Conservation (phyloP, 2,329 filamentous ascomycete species). For the Lachnellula arida region DNA sequence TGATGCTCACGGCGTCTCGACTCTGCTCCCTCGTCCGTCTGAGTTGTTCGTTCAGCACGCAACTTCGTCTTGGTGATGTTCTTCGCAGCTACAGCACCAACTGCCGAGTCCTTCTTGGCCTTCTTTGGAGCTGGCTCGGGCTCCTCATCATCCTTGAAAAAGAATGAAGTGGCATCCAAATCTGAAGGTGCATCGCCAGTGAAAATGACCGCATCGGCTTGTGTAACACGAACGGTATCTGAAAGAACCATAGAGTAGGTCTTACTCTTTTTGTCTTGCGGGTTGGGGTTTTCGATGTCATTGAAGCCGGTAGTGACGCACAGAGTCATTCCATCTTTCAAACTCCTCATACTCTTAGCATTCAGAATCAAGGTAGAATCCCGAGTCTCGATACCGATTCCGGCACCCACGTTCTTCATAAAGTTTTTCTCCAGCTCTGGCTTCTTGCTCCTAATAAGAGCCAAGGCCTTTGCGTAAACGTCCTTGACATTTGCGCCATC, state of each 20-base stretch:
- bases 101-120: conserved; percentile 76
- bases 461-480: conserved; percentile 82
- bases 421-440: conserved; percentile 95
- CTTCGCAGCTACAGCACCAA: conserved; percentile 84
- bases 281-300: conserved; percentile 80
- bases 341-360: conserved; percentile 72
- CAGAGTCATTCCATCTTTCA: conserved; percentile 97
- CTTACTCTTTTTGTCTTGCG: conserved; percentile 86
- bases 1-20: conserved; percentile 85
- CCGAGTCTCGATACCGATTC: conserved; percentile 86
- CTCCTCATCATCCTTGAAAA: conserved; percentile 96
- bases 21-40: conserved; percentile 85
- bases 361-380: conserved; percentile 81
- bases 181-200: conserved; percentile 90
- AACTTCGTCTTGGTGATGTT: conserved; percentile 94
- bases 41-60: conserved; percentile 82
- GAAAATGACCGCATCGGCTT: conserved; percentile 77
- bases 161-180: conserved; percentile 92
- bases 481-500: conserved; percentile 86
- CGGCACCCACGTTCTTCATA: conserved; percentile 84
- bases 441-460: conserved; percentile 80
- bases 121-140: conserved; percentile 83
- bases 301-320: conserved; percentile 85
- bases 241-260: conserved; percentile 85
- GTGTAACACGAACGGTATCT: conserved; percentile 86